These are phyloP conservation scores for Chalaropsis thielavioides DNA, from an alignment of 2,329 filamentous ascomycete species.

Conservation along the genomic window DNA sequence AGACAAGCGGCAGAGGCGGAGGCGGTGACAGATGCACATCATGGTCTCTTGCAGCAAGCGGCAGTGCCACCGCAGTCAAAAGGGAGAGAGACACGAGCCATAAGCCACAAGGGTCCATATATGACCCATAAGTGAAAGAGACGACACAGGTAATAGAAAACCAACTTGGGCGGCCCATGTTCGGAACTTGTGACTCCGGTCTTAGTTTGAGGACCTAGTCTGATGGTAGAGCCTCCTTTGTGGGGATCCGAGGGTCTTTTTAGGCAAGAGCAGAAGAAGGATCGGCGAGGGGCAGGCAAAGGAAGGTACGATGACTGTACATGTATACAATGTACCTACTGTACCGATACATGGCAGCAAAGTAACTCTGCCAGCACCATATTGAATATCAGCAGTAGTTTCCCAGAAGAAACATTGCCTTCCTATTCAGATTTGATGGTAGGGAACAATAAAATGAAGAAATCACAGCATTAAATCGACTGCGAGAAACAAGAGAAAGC, in stretches of 20 bases:
- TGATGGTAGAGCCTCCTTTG: background rate
- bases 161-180: background rate
- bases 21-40: background rate
- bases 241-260: slow-evolving; percentile 1
- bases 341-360: too few species aligned
- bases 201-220: background rate
- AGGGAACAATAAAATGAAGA: too few species aligned
- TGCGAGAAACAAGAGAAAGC: background rate
- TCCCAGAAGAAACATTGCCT: too few species aligned
- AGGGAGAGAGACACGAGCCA: background rate
- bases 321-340: too few species aligned
- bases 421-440: too few species aligned
- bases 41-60: background rate
- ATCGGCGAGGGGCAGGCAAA: background rate
- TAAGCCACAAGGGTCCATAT: background rate
- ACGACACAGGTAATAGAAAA: background rate
- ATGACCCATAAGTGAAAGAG: background rate
- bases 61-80: background rate
- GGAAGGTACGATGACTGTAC: background rate
- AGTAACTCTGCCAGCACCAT: too few species aligned
- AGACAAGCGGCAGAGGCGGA: background rate
- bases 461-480: background rate
- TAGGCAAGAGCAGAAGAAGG: background rate
- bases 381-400: too few species aligned
- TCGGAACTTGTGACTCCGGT: background rate